Base-by-base conservation (phyloP, 1,284 basidiomycete genomes). In the Pseudozyma hubeiensis region DNA sequence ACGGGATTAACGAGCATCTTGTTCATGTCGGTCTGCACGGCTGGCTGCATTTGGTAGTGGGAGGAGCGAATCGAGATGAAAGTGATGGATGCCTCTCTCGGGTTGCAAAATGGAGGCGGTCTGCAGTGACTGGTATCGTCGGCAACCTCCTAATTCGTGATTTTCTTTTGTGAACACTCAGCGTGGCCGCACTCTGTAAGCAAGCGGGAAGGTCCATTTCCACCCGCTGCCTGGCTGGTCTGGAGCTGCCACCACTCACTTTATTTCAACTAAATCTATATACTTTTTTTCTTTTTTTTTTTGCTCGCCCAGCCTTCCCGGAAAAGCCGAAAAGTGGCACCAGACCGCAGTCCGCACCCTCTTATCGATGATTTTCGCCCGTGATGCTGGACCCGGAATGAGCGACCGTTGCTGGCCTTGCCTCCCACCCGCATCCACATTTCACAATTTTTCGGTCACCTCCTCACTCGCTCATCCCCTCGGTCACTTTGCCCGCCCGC, bases 351-450 rank as follows among this genome's bases (percentile, higher is more conserved):
- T 69, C 60, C 66, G 37, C 60, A 69, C 55, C 13, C 29, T 48
- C 66, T 69, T 69, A 69, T 69, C 66, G 66, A 69, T 69, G 48
- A 52, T 63, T 67, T 57, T 37, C 35, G 35, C 35, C 8, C 35
- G 8, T 14, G 8, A 37, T 10, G 35, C 40, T 41, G 13, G 24
- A 44, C 43, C 46, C 33, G 46, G 46, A 48, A 48, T 16, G 19
- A 48, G 46, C 46, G 9, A n/a, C 41, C 11, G 43, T 43, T 6
- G 50, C 31, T 44, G 33, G 31, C 44, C 30, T 39, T 34, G 31
- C 4, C 31, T 29, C 10, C 17, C 16, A 10, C n/a, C 43, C 41
- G 37, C 57, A 53, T 34, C 43, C 53, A 40, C 44, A 41, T 17
- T 52, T 52, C 50, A 37, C 52, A 44, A 43, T 49, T 30, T 44